Percentiles rank a stretch among this genome's conserved stretches.
These are phyloP conservation scores for Leishmania mexicana DNA, from an alignment of 208 protist species.

Conservation along the genomic window DNA sequence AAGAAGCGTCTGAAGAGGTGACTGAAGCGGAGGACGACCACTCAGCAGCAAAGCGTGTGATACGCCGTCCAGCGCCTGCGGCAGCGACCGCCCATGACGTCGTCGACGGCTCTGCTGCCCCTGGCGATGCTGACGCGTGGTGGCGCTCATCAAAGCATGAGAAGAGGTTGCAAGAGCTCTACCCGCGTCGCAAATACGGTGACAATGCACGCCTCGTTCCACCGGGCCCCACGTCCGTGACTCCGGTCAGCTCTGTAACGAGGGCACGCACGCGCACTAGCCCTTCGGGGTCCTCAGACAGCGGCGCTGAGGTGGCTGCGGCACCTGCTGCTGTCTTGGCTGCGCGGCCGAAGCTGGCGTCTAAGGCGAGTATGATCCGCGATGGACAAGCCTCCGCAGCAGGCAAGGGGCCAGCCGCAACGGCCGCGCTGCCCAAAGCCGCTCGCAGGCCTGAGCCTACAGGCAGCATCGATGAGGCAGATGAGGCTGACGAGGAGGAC, in stretches of 20 bases:
- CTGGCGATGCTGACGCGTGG: conserved; percentile 62
- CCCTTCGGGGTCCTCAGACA: not conserved
- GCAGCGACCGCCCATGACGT: not conserved
- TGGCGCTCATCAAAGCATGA: conserved; percentile 73
- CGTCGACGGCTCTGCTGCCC: not conserved
- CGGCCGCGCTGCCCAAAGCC: conserved; percentile 2
- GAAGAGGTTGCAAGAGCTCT: conserved; percentile 58
- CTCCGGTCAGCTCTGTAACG: not conserved
- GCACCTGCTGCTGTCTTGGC: not conserved
- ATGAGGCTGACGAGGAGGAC: conserved; percentile 13
- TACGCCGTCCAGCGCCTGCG: conserved; percentile 4
- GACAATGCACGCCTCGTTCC: conserved; percentile 40
- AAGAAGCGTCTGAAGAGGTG: conserved; percentile 8
- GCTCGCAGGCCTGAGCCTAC: not conserved
- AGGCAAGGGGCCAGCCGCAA: conserved; percentile 4
- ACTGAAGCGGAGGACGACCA: conserved; percentile 19
- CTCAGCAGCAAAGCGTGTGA: conserved; percentile 6
- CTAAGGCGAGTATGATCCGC: conserved; percentile 26
- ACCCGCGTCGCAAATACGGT: conserved; percentile 72
- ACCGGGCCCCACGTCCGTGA: not conserved
- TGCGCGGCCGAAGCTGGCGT: conserved; percentile 9
- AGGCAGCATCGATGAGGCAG: conserved; percentile 7
- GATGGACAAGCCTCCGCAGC: conserved; percentile 9
- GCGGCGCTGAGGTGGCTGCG: not conserved
- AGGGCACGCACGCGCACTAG: not conserved